Base-by-base conservation (phyloP, 2,329 filamentous ascomycete species). In the Amesomyces nigricolor region DNA sequence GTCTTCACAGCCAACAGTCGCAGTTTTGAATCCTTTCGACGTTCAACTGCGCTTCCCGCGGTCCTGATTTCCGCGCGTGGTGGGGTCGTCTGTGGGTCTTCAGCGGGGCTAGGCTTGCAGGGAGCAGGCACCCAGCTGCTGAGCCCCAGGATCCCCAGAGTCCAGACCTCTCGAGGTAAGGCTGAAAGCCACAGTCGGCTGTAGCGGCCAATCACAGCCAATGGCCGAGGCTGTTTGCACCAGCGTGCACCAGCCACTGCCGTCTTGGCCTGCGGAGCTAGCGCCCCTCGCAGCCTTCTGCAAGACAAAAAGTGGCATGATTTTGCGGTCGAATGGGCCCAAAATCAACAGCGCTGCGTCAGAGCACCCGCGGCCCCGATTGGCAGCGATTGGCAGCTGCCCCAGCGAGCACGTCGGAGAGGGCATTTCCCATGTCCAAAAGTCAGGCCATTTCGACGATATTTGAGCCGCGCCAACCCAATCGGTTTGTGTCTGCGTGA, bases 301-400 rank as follows among this genome's bases (percentile, higher is more conserved):
- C 53, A 52, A 51, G 54, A 53, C 47, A 56, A 64, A 65, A 65
- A 65, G 63, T 65, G 63, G 64, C 60, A 61, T 64, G 64, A 65
- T 65, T 64, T 50, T 57, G 44, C 48, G 54, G 43, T 22, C 57
- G 61, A 65, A 64, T 64, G 58, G 62, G 63, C 55, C 56, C 63
- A 62, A 61, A 61, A 57, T 53, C 53, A 30, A 61, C 56, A 52
- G 45, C 29, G 58, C 55, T 64, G 62, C 63, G 58, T 63, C 62
- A 64, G 58, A 60, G 48, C 56, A 51, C 42, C 56, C 53, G 51
- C 32, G 38, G 43, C 51, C 57, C 58, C 60, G 60, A 64, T 62
- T 62, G 63, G 62, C 51, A 44, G 58, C 42, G 22, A 38, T 17
- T 16, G 7, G 45, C 35, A 22, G 35, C 43, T 51, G 32, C 42